These are phyloP conservation scores for Carnegiea gigantea DNA, from an alignment of 179 eudicot species.

Conservation along the genomic window DNA sequence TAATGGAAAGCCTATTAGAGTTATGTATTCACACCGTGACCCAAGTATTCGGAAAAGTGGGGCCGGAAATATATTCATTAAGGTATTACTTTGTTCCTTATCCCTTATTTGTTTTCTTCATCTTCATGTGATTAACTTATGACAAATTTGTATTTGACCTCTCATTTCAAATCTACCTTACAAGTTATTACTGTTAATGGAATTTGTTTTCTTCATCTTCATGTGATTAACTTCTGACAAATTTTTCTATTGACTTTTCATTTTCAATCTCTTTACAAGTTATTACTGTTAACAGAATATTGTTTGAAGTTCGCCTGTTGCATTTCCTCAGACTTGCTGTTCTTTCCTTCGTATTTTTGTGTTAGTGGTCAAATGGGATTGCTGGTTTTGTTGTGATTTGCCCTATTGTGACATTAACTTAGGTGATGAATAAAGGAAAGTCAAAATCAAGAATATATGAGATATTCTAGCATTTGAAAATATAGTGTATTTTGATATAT, in stretches of 20 bases:
- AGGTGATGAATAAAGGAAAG: no score
- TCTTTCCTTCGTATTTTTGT: neutral
- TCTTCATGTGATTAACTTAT: neutral
- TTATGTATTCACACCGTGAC: slow-evolving; percentile 70
- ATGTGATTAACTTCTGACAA: neutral
- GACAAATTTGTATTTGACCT: neutral
- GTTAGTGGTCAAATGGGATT: neutral
- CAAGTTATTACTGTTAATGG: neutral
- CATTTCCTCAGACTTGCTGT: neutral
- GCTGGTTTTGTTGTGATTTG: neutral
- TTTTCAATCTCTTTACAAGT: neutral
- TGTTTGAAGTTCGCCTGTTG: neutral
- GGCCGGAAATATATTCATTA: slow-evolving; percentile 66
- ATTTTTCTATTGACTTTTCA: neutral
- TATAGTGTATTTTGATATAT: no score
- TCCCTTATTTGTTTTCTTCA: neutral
- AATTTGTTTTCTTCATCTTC: neutral
- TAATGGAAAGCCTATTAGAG: slow-evolving; percentile 62
- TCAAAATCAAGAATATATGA: no score
- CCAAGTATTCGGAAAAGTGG: slow-evolving; percentile 66
- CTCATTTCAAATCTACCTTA: neutral
- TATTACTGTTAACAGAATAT: neutral
- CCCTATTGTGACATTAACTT: neutral
- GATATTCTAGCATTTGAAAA: no score
- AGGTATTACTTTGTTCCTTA: slow-evolving; percentile 36